These are phyloP conservation scores for Neonectria faginata DNA, from an alignment of 2,329 filamentous ascomycete species.

Conservation along the genomic window DNA sequence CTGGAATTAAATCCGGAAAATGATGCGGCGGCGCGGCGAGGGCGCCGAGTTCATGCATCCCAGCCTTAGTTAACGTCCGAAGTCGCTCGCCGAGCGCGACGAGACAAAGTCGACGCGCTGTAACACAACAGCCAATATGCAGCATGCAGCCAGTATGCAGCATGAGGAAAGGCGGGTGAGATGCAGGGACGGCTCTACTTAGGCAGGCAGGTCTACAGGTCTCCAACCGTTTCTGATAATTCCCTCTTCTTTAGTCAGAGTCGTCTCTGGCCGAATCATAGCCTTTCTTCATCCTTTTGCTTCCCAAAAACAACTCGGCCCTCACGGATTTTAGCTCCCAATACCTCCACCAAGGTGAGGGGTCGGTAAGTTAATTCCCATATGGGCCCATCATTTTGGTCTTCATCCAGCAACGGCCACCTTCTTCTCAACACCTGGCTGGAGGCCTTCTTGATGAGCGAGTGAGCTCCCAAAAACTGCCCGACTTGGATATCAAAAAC, in stretches of 20 bases:
- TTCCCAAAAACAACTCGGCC: neutral
- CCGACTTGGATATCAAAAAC: conserved; percentile 27
- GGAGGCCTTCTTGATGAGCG: conserved; percentile 5
- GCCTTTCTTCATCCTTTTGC: neutral
- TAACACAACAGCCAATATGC: conserved; percentile 8
- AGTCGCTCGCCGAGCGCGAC: conserved; percentile 40
- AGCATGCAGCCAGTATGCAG: neutral
- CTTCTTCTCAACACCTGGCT: conserved; percentile 17
- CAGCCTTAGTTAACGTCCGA: conserved; percentile 42
- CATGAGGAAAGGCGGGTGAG: neutral
- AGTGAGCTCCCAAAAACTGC: conserved; percentile 36
- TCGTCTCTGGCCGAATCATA: neutral
- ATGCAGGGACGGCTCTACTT: neutral
- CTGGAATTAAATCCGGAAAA: conserved; percentile 42
- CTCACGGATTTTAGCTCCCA: conserved; percentile 26
- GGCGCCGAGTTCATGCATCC: conserved; percentile 40
- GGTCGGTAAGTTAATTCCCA: conserved; percentile 25
- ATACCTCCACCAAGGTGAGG: conserved; percentile 27
- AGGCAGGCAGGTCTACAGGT: too few relatives aligned
- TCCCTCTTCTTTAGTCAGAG: neutral
- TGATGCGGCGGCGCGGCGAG: conserved; percentile 37
- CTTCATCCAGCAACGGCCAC: conserved; percentile 17
- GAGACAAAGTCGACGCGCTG: conserved; percentile 20
- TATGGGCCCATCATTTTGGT: conserved; percentile 27
- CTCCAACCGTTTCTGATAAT: neutral